phyloP scores from a whole-genome alignment of 768 basidiomycete genomes.

The Termitomyces sp. region DNA sequence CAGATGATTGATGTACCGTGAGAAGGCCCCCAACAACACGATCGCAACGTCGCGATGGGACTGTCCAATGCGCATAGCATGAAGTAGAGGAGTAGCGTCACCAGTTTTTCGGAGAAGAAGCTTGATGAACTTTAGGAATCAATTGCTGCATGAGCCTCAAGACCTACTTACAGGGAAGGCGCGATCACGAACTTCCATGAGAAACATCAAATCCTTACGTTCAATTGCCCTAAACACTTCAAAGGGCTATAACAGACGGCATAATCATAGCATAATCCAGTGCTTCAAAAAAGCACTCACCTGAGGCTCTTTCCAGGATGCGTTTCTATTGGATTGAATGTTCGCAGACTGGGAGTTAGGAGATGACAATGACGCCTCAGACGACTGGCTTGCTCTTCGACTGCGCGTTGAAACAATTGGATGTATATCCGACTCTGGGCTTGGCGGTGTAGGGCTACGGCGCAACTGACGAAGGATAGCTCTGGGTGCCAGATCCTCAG shows the following conservation, averaged over 20 bases:
- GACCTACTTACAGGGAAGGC: slow-evolving; percentile 65
- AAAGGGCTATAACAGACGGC: slow-evolving; percentile 30
- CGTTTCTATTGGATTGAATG: slow-evolving; percentile 4
- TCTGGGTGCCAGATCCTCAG: slow-evolving; percentile 50
- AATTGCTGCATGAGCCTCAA: neutral
- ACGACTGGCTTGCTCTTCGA: slow-evolving; percentile 21
- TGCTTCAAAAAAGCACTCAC: slow-evolving; percentile 22
- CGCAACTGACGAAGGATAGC: slow-evolving; percentile 55
- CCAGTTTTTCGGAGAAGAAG: slow-evolving; percentile 83
- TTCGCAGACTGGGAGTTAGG: slow-evolving; percentile 12
- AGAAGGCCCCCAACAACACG: slow-evolving; percentile 84
- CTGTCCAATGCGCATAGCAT: slow-evolving; percentile 80
- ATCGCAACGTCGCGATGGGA: slow-evolving; percentile 83
- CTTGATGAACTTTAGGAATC: slow-evolving; percentile 26
- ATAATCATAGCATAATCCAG: neutral
- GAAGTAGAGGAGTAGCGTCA: slow-evolving; percentile 83
- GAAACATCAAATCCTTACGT: slow-evolving; percentile 71
- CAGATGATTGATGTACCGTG: slow-evolving; percentile 86
- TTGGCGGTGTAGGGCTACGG: slow-evolving; percentile 38
- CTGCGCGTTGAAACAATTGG: slow-evolving; percentile 10
- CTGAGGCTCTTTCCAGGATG: slow-evolving; percentile 52
- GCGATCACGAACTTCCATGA: slow-evolving; percentile 81
- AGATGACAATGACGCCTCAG: slow-evolving; percentile 17
- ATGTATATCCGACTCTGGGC: slow-evolving; percentile 14
- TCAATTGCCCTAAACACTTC: slow-evolving; percentile 86